Base-by-base conservation (phyloP, 106 monocot species). In the Ottelia alismoides region DNA sequence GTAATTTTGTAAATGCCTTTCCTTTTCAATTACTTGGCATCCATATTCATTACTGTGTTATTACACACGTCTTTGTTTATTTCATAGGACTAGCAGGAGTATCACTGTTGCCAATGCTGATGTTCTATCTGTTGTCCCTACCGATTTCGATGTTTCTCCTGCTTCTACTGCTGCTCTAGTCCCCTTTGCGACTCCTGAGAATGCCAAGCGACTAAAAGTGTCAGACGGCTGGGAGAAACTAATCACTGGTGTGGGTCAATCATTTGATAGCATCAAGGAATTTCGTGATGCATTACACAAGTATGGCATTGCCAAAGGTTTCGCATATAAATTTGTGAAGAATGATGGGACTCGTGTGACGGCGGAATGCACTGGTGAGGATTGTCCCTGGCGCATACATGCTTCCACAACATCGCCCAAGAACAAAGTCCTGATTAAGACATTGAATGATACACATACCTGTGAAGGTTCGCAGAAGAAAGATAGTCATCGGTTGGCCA, bases 351-450 rank as follows among this genome's bases (percentile, higher is more conserved):
- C 74, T 28, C 83, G 88, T 16, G 80, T 88, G 61, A 94, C 93
- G 20, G 93, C 70, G 4, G 65, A 57, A 45, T 94, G 93, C 50
- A 64, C 43, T 47, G 79, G 58, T 10, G 78, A 84, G 53, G 78
- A 62, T 20, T 94, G 93, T 25, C 72, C 83, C 5, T 94, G 93
- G 93, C 54, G 88, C 26, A 57, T 94, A 25, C 93, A 94, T 61
- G 93, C 84, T 23, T 94, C 93, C 18, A 70, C 76, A 67, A 56
- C 79, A 31, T 75, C 93, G 20, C 67, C 62, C n/a, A 88, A 79
- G 73, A 76, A 94, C 57, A 87, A 88, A 35, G 70, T 94, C 56
- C 62, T 88, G 47, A 84, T 94, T 29, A 94, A 94, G 70, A 84
- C 70, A 62, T 56, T 84, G 47, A 88, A 72, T 45, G 55, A 74